Evolutionary conservation across 768 basidiomycete genomes (phyloP).

Genomic region (Agrocybe praecox): DNA sequence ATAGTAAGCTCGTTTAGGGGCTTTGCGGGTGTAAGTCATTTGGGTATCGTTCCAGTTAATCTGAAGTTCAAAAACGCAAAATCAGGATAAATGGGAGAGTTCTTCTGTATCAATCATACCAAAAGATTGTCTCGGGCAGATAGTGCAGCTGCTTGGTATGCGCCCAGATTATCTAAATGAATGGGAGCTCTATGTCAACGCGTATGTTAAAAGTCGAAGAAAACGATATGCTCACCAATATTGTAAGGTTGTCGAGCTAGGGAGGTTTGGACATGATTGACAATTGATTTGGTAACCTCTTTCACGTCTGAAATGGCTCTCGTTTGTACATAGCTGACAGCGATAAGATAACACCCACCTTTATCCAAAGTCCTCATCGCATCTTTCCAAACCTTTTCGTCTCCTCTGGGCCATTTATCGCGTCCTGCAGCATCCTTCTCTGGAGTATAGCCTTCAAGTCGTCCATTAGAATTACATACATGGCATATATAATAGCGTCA

Average conservation of each 20-base stretch:
- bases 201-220: not conserved
- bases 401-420: conserved; percentile 85
- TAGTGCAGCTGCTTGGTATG: conserved; percentile 91
- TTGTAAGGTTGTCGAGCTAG: conserved; percentile 92
- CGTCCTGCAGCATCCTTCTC: conserved; percentile 77
- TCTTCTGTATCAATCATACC: conserved; percentile 38
- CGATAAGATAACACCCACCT: conserved; percentile 35
- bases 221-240: conserved; percentile 48
- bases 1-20: conserved; percentile 92
- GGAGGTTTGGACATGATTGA: conserved; percentile 85
- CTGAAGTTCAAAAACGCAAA: conserved; percentile 34
- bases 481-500: not conserved
- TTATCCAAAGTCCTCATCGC: conserved; percentile 59
- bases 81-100: conserved; percentile 4
- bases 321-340: not conserved
- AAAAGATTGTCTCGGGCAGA: conserved; percentile 88
- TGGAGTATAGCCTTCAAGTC: conserved; percentile 66
- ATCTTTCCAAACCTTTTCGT: conserved; percentile 74
- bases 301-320: conserved; percentile 45
- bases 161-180: conserved; percentile 70
- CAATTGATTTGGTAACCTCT: conserved; percentile 72
- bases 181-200: not conserved
- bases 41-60: conserved; percentile 89
- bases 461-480: not conserved
- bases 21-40: conserved; percentile 74